Evolutionary conservation across 2,329 filamentous ascomycete species (phyloP), one percentile per base, ranked within the genome.

Genomic region (Aspergillus intermedius): DNA sequence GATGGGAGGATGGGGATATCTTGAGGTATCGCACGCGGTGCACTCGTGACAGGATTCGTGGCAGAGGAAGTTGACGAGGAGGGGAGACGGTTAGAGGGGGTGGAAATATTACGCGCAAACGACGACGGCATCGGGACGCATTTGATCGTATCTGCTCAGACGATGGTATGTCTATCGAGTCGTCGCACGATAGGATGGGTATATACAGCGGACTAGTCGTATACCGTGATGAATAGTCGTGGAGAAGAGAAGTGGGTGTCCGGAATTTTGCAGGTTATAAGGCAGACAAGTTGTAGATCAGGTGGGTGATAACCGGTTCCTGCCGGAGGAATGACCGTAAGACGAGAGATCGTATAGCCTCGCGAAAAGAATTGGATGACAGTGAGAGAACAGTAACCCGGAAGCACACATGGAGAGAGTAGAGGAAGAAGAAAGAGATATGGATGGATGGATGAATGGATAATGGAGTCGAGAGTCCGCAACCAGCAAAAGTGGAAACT

Each of bases 111-210:
- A 57, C 60, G 64, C 53, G 60, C 58, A 51, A 58, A 56, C 57
- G 58, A 61, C 54, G 66, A 60, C 58, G 66, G 61, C 62, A 74
- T 71, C 61, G 64, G 55, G 58, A 62, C 64, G 52, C 62, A 63
- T 65, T 53, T 46, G 22, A 8, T 22, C 21, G 21, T 22, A 22
- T 22, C 25, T 30, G 25, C 25, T 12, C 25, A 12, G 25, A 12
- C 25, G 10, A 12, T 12, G 25, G 25, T 28, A 28, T 12, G 25
- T 12, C 25, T 30, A 30, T 30, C 25, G 4, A 30, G 25, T 30
- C 3, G 4, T 30, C 10, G 25, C 7, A 30, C 25, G 10, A 12
- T 10, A 5, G 25, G 25, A 30, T 30, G 4, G 25, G 25, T 30
- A 30, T 30, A 30, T 30, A 10, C 25, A 30, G 25, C 10, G 10